Percentiles rank a stretch among this genome's conserved stretches.
phyloP scores from a whole-genome alignment of 2,329 filamentous ascomycete genomes.

The Sporothrix phasma region DNA sequence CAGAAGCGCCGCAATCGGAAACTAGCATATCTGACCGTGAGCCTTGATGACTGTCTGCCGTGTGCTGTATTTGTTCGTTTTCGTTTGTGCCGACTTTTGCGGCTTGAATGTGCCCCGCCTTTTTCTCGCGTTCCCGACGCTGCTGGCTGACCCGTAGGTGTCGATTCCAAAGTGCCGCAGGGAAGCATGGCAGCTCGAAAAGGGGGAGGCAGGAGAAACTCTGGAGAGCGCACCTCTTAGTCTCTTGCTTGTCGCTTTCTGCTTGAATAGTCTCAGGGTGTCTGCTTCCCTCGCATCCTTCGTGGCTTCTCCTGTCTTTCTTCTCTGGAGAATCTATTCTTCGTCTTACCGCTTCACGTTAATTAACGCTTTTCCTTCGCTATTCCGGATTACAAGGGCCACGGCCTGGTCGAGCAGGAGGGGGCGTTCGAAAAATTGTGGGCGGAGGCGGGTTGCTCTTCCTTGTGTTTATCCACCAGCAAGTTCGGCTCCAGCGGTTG shows the following conservation, averaged over 20 bases:
- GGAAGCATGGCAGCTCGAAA: neutral
- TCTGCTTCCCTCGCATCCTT: too few species aligned
- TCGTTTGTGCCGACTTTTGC: too few species aligned
- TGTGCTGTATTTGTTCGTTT: too few species aligned
- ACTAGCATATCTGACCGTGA: too few species aligned
- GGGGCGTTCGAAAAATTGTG: neutral
- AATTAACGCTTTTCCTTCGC: neutral
- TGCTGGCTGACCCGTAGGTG: neutral
- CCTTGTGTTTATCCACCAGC: neutral
- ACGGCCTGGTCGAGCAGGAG: neutral
- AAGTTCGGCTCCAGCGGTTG: neutral
- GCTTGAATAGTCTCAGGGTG: too few species aligned
- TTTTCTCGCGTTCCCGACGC: too few species aligned
- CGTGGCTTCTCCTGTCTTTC: neutral
- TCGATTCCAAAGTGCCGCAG: constrained; percentile 3
- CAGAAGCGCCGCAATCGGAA: too few species aligned
- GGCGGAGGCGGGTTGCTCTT: neutral
- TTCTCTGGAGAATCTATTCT: neutral
- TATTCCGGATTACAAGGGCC: neutral
- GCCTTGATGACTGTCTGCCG: too few species aligned
- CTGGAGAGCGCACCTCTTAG: neutral
- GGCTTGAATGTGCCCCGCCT: too few species aligned
- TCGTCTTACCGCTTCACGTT: neutral
- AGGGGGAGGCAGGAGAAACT: neutral
- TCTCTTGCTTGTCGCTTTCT: too few species aligned